phyloP scores from a whole-genome alignment of 352 stramenopile species.

The Thraustotheca clavata region DNA sequence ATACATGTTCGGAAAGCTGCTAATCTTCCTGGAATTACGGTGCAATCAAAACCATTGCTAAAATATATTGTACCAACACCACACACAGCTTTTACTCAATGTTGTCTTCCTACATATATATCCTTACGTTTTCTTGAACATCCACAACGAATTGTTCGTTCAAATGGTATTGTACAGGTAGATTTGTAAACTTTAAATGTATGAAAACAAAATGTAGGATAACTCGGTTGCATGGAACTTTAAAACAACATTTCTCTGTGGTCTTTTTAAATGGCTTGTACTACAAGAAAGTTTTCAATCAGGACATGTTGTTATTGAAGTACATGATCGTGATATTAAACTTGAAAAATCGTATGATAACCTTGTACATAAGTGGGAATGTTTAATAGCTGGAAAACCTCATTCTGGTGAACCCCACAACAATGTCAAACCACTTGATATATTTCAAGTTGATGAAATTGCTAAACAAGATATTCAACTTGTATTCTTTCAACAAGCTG shows the following conservation, averaged over 20 bases:
- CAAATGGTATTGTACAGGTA: constrained; percentile 37
- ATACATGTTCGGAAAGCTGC: constrained; percentile 38
- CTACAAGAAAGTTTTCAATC: constrained; percentile 46
- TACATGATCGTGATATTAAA: constrained; percentile 62
- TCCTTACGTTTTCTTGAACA: constrained; percentile 44
- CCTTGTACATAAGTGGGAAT: constrained; percentile 55
- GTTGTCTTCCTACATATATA: constrained; percentile 52
- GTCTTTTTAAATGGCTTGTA: constrained; percentile 29
- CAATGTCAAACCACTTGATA: constrained; percentile 26
- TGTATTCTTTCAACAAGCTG: constrained; percentile 30
- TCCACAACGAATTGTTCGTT: constrained; percentile 30
- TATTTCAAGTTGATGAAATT: constrained; percentile 50
- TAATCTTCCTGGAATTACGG: constrained; percentile 40
- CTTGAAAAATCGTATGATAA: constrained; percentile 29
- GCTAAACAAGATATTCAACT: constrained; percentile 39
- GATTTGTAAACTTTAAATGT: constrained; percentile 1
- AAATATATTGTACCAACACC: constrained; percentile 26
- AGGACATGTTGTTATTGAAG: constrained; percentile 33
- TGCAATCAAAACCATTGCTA: constrained; percentile 19
- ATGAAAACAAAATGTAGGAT: constrained; percentile 9
- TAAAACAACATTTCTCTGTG: constrained; percentile 45
- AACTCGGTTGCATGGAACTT: constrained; percentile 34
- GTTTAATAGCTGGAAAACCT: constrained; percentile 34
- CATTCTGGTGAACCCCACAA: constrained; percentile 19
- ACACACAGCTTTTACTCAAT: constrained; percentile 31